Evolutionary conservation across 2,329 filamentous ascomycete species (phyloP), one percentile per base, ranked within the genome.

Genomic region (Acrocalymma vagum): DNA sequence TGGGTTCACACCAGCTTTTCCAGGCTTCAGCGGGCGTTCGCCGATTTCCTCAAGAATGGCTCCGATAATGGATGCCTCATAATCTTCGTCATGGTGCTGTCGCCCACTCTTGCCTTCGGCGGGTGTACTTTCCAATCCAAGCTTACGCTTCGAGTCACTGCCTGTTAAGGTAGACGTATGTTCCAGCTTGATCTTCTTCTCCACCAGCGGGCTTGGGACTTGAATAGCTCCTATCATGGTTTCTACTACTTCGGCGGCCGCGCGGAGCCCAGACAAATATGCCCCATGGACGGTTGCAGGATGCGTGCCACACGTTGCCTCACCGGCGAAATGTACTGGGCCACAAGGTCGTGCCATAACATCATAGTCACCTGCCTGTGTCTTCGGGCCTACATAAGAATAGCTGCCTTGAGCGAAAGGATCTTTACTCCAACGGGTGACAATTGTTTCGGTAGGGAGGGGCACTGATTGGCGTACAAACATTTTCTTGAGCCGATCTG

Each of bases 271-370:
- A 2, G 94, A 96, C 4, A 99, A 77, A 63, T 97, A 99, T 7
- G 94, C 95, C 5, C 94, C 94, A 56, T 99, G 94, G 1, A 99
- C 94, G 2, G 94, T 99, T 21, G 95, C 94, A 9, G 95, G 94
- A 65, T 99, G 92, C 1, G 91, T 96, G 30, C 90, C 91, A 57
- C 89, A 96, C 1, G 95, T 99, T 46, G 96, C 94, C 71, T 99
- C 94, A 31, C 94, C 94, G 11, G 93, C 94, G 70, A 99, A 99
- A 70, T 93, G 90, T 7, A 99, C 76, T 51, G 95, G 95, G 21
- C 90, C 92, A 21, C 96, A 78, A 1, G 88, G 77, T 32, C 82
- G 81, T 2, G 94, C 90, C 89, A 99, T 96, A 21, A 84, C 77
- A 65, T 97, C 90, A 70, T 99, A 99, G 66, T 99, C 94, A 36